Conservation (phyloP, 805 yeast genomes). For the Pichia kluyveri region DNA sequence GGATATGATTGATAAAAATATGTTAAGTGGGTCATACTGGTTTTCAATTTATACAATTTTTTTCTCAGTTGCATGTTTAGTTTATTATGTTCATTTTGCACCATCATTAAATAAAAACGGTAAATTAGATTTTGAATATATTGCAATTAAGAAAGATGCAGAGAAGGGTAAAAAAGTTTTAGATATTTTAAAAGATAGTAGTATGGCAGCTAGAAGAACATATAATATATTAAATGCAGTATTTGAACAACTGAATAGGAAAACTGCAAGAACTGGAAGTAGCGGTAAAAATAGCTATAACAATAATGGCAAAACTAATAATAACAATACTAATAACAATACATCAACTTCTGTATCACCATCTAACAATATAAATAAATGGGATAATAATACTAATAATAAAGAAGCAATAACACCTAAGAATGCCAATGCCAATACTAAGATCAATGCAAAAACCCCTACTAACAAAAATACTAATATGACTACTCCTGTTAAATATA, state of each 20-base stretch:
- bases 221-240: slow-evolving; percentile 72
- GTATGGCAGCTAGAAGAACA: slow-evolving; percentile 73
- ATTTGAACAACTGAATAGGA: slow-evolving; percentile 68
- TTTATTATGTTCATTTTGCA: slow-evolving; percentile 61
- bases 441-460: no score
- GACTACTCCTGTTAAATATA: no score
- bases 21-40: slow-evolving; percentile 84
- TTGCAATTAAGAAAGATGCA: slow-evolving; percentile 59
- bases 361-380: no score
- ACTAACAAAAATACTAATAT: not conserved
- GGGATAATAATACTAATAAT: no score
- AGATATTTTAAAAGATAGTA: slow-evolving; percentile 59
- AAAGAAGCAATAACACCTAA: no score
- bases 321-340: no score
- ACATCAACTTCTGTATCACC: no score
- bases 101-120: slow-evolving; percentile 27
- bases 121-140: slow-evolving; percentile 42
- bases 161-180: slow-evolving; percentile 73
- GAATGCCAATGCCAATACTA: no score
- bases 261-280: slow-evolving; percentile 43
- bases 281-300: slow-evolving; percentile 2
- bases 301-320: no score
- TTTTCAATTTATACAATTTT: slow-evolving; percentile 83
- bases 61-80: slow-evolving; percentile 79
- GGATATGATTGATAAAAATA: slow-evolving; percentile 63